These are phyloP conservation scores for Raphanus hybrid DNA, from an alignment of 441 rosid species.

Conservation along the genomic window DNA sequence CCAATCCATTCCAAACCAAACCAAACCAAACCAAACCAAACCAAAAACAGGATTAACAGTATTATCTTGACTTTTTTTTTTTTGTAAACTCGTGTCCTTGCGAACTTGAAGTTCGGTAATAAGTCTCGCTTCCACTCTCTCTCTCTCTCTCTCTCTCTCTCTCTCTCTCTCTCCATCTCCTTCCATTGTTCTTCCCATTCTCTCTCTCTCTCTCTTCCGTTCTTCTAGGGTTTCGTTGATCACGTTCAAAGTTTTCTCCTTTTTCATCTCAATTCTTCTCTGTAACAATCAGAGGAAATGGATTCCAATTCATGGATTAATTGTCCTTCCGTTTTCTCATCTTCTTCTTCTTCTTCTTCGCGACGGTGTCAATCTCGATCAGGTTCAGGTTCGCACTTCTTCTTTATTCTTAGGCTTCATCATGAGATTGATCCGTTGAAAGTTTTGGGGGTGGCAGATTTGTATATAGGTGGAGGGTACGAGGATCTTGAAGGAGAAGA, in stretches of 20 bases:
- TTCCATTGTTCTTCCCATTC: conserved; percentile 6
- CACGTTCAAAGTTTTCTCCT: conserved; percentile 9
- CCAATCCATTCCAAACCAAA: conserved; percentile 21
- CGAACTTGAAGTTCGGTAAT: conserved; percentile 35
- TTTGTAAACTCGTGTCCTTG: conserved; percentile 18
- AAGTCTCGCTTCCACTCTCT: conserved; percentile 43
- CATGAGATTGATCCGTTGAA: conserved; percentile 1
- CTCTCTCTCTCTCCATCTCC: conserved; percentile 22
- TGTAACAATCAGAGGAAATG: conserved; percentile 22
- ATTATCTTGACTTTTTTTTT: not conserved
- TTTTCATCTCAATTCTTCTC: conserved; percentile 1
- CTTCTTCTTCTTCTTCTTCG: conserved; percentile 26
- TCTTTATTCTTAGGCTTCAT: not conserved
- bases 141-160: conserved; percentile 1
- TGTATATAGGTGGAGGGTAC: conserved; percentile 55
- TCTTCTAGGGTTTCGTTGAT: conserved; percentile 37
- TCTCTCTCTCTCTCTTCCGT: conserved; percentile 19
- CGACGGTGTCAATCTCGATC: conserved; percentile 41
- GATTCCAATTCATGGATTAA: conserved; percentile 44
- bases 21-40: conserved; percentile 29
- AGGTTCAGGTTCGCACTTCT: conserved; percentile 40
- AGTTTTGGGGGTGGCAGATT: conserved; percentile 48
- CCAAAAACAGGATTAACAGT: conserved; percentile 29
- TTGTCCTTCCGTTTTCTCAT: conserved; percentile 41
- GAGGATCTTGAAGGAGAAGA: conserved; percentile 71